Evolutionary conservation across 495 filamentous ascomycete genomes (phyloP).

Genomic region (Penicillium bialowiezense): DNA sequence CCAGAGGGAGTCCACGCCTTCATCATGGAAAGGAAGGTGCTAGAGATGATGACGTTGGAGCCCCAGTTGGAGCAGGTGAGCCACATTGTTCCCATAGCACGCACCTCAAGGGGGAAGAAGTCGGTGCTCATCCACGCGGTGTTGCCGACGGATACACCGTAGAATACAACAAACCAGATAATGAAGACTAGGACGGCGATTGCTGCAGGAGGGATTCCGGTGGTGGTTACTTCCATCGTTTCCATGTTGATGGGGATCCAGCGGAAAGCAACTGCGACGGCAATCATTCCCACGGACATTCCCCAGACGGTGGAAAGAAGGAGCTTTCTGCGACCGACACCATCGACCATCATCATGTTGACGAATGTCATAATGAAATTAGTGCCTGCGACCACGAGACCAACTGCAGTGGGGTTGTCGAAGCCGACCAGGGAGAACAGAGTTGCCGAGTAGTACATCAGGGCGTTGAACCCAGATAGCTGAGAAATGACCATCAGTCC

Average conservation of each 20-base stretch:
- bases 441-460: constrained; percentile 53
- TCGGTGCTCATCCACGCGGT: constrained; percentile 52
- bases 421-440: constrained; percentile 54
- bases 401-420: constrained; percentile 48
- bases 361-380: constrained; percentile 54
- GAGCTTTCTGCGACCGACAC: constrained; percentile 47
- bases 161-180: constrained; percentile 49
- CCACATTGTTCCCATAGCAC: constrained; percentile 53
- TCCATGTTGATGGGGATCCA: constrained; percentile 47
- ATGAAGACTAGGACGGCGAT: constrained; percentile 47
- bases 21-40: constrained; percentile 51
- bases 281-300: constrained; percentile 38
- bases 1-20: constrained; percentile 46
- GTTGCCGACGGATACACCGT: constrained; percentile 44
- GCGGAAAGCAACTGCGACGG: constrained; percentile 47
- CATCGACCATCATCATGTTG: constrained; percentile 50
- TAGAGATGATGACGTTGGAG: constrained; percentile 51
- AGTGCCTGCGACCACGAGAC: constrained; percentile 48
- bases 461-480: constrained; percentile 47
- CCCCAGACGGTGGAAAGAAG: constrained; percentile 49
- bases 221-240: constrained; percentile 17
- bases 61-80: constrained; percentile 50
- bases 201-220: constrained; percentile 28
- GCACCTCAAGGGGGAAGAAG: constrained; percentile 51
- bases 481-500: constrained; percentile 49